Base-by-base conservation (phyloP, 2,329 filamentous ascomycete genomes). In the Aspergillus pseudoviridinutans region DNA sequence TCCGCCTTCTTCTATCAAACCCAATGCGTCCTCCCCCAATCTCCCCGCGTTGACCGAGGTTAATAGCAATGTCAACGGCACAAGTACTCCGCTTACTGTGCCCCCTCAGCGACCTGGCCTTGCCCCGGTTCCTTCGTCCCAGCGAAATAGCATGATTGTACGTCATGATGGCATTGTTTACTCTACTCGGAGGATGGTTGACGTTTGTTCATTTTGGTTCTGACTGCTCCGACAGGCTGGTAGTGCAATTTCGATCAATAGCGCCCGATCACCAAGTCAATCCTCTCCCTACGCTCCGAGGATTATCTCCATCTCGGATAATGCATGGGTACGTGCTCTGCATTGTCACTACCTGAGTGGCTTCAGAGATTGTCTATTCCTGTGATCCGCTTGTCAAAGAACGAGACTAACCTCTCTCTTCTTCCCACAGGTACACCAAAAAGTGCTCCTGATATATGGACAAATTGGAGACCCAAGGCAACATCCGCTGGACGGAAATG, bases 261-360 rank as follows among this genome's bases (percentile, higher is more conserved):
- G 69, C 47, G 62, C 62, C 52, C 84, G 82, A 68, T 80, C 76
- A 55, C 82, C 78, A 61, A 76, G 84, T 60, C 84, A 88, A 7
- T 83, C 87, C 20, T 96, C 92, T 54, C 86, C 88, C 47, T 93
- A 90, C 75, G 89, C 91, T 29, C 92, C 93, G 25, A 85, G 86
- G 65, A 84, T 97, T 42, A 78, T 87, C 47, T 96, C 92, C 35
- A 80, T 96, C 42, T 80, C 85, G 9, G 91, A 96, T 63, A 90
- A 89, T 64, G 87, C 90, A 58, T 96, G 91, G 89, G 92, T 95
- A 83, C 67, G 87, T 79, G 58, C n/a, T 51, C 29, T 44, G n/a
- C 35, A 24, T 25, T 3, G 22, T 42, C 38, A 53, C 28, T 3
- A 25, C 41, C 22, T 22, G 24, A 10, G 42, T 38, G 5, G 14